Evolutionary conservation across 768 basidiomycete genomes (phyloP).

Genomic region (Agaricus sinodeliciosus): DNA sequence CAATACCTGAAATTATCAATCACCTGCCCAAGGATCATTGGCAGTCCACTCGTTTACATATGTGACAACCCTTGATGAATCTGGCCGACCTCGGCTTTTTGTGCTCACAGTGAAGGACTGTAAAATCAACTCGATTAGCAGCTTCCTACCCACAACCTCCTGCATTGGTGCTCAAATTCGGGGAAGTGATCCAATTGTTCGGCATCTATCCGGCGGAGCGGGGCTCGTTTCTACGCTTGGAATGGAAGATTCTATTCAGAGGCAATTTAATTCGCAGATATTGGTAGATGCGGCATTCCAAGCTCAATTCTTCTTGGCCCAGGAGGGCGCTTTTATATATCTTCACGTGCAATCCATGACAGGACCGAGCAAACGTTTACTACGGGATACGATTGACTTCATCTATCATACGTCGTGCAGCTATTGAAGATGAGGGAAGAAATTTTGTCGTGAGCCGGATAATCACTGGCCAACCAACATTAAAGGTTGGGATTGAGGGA

Average conservation of each 20-base stretch:
- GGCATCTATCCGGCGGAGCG: conserved; percentile 19
- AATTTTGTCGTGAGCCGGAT: too few relatives aligned
- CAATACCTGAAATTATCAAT: conserved; percentile 27
- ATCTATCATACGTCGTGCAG: conserved; percentile 39
- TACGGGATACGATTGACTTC: conserved; percentile 40
- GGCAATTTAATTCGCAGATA: conserved; percentile 54
- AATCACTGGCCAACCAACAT: too few relatives aligned
- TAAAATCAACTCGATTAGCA: conserved; percentile 22
- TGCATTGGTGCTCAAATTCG: conserved; percentile 36
- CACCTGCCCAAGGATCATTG: conserved; percentile 39
- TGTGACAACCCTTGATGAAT: conserved; percentile 47
- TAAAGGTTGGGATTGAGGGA: too few relatives aligned
- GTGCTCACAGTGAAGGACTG: conserved; percentile 42
- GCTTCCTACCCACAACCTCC: conserved; percentile 25
- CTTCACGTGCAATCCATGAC: conserved; percentile 31
- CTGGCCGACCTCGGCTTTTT: conserved; percentile 52
- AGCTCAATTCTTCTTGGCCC: conserved; percentile 30
- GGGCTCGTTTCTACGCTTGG: conserved; percentile 51
- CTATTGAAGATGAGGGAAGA: conserved; percentile 25
- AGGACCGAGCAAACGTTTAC: conserved; percentile 32
- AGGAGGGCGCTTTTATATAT: conserved; percentile 30
- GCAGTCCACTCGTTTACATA: conserved; percentile 41
- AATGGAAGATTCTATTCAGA: conserved; percentile 48
- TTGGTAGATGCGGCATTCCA: conserved; percentile 18
- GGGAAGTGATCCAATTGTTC: conserved; percentile 49